Conservation (phyloP, 495 filamentous ascomycete genomes). For the Thermochaetoides thermophila region DNA sequence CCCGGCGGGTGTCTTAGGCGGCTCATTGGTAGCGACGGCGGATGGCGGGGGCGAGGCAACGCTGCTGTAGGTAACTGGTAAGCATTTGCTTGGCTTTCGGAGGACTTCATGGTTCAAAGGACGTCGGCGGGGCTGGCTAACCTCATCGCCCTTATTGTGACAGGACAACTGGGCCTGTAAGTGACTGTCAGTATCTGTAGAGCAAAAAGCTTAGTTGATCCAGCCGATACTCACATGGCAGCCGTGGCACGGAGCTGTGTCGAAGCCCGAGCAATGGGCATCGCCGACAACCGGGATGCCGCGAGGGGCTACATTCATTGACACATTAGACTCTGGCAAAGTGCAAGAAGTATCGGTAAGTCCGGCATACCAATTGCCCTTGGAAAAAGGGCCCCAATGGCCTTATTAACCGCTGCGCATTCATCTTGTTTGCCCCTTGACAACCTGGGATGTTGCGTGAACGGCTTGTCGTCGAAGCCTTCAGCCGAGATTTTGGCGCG, state of each 20-base stretch:
- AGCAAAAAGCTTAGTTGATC: no score
- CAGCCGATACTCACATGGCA: slow-evolving; percentile 15
- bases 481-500: slow-evolving; percentile 16
- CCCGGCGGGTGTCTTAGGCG: neutral
- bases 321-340: no score
- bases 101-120: neutral
- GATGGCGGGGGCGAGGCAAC: neutral
- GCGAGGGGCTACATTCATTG: slow-evolving; percentile 9
- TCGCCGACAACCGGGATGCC: slow-evolving; percentile 8
- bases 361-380: slow-evolving; percentile 20
- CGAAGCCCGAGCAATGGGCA: slow-evolving; percentile 9
- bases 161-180: neutral
- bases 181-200: neutral
- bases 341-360: no score
- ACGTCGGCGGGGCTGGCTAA: slow-evolving; percentile 1
- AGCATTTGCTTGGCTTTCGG: neutral
- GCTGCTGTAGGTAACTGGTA: neutral
- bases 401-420: slow-evolving; percentile 20
- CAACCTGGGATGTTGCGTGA: slow-evolving; percentile 9
- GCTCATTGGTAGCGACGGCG: neutral
- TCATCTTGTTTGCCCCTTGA: slow-evolving; percentile 18
- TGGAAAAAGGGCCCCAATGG: slow-evolving; percentile 18
- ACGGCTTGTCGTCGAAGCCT: slow-evolving; percentile 1
- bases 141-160: neutral
- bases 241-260: slow-evolving; percentile 16